Evolutionary conservation across 2,329 filamentous ascomycete species (phyloP).

Genomic region (Hypoxylon sp.): DNA sequence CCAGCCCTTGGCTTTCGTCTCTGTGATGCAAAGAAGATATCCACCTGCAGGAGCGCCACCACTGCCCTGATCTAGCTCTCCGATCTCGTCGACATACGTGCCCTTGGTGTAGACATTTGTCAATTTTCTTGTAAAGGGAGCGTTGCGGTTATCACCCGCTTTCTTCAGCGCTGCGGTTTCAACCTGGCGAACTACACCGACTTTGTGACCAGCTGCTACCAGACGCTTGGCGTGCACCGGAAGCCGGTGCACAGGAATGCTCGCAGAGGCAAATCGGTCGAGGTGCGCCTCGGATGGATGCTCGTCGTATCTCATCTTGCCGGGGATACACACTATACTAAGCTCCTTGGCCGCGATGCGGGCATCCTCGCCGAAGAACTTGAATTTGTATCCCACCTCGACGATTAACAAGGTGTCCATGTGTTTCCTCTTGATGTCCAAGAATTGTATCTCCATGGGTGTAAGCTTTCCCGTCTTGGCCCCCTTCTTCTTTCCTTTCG

Average conservation of each 20-base stretch:
- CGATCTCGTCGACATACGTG: conserved; percentile 94
- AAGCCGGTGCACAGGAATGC: conserved; percentile 90
- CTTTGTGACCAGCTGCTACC: conserved; percentile 91
- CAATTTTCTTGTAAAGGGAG: conserved; percentile 89
- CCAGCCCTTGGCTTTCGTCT: conserved; percentile 77
- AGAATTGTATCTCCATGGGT: conserved; percentile 90
- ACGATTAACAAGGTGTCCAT: conserved; percentile 90
- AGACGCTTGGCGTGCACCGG: conserved; percentile 94
- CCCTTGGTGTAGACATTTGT: conserved; percentile 98
- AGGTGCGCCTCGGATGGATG: conserved; percentile 92
- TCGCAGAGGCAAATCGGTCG: conserved; percentile 91
- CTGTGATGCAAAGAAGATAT: conserved; percentile 93
- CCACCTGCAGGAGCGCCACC: conserved; percentile 70
- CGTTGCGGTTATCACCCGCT: conserved; percentile 90
- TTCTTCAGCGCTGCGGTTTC: conserved; percentile 97
- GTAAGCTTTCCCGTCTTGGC: conserved; percentile 81
- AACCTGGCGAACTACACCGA: conserved; percentile 91
- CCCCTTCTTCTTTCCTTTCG: conserved; percentile 72
- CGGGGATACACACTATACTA: conserved; percentile 95
- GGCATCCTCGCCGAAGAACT: conserved; percentile 96
- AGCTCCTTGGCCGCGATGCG: conserved; percentile 87
- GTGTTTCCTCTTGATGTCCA: conserved; percentile 93
- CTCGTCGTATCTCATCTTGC: conserved; percentile 93
- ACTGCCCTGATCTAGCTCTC: conserved; percentile 71
- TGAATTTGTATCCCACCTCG: conserved; percentile 97